These are phyloP conservation scores for Pseudozyma sp. DNA, from an alignment of 1,284 basidiomycete species.

Conservation along the genomic window DNA sequence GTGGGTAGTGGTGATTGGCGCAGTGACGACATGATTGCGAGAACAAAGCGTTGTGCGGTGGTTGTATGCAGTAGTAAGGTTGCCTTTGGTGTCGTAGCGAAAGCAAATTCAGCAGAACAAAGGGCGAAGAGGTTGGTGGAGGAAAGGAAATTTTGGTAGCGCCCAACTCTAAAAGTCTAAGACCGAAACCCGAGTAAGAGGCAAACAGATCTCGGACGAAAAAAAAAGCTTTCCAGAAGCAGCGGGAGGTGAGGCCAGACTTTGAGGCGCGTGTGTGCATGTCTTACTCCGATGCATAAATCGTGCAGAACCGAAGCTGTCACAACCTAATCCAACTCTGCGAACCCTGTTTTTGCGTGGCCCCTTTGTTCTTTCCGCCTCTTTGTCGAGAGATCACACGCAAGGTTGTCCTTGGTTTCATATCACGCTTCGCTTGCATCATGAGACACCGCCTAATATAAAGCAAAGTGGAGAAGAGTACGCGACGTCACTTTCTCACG, in stretches of 20 bases:
- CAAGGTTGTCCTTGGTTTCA: background rate
- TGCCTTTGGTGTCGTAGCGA: too few species aligned
- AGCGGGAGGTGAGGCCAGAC: background rate
- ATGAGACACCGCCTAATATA: too few species aligned
- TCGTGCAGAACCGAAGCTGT: slow-evolving; percentile 39
- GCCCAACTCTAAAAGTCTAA: slow-evolving; percentile 9
- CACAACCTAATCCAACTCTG: slow-evolving; percentile 45
- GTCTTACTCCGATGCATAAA: slow-evolving; percentile 30
- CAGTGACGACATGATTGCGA: slow-evolving; percentile 39
- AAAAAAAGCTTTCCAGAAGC: background rate
- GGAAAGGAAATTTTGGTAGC: slow-evolving; percentile 23
- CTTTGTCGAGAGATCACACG: background rate
- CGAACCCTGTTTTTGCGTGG: background rate
- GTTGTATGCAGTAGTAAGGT: too few species aligned
- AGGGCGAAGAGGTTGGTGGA: slow-evolving; percentile 16
- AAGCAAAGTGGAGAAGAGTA: background rate
- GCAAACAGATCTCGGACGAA: slow-evolving; percentile 24
- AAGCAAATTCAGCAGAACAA: background rate
- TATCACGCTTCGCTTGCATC: too few species aligned
- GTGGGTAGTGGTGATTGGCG: slow-evolving; percentile 40
- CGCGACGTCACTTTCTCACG: background rate
- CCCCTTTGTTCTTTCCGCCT: slow-evolving; percentile 25
- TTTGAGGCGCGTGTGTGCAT: background rate
- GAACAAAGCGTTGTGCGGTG: slow-evolving; percentile 5
- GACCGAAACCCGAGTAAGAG: slow-evolving; percentile 24